A percentile compares a stretch with the other conserved stretches of the same genome.
Evolutionary conservation across 768 basidiomycete species (phyloP).

Genomic region (Lentinula boryana): DNA sequence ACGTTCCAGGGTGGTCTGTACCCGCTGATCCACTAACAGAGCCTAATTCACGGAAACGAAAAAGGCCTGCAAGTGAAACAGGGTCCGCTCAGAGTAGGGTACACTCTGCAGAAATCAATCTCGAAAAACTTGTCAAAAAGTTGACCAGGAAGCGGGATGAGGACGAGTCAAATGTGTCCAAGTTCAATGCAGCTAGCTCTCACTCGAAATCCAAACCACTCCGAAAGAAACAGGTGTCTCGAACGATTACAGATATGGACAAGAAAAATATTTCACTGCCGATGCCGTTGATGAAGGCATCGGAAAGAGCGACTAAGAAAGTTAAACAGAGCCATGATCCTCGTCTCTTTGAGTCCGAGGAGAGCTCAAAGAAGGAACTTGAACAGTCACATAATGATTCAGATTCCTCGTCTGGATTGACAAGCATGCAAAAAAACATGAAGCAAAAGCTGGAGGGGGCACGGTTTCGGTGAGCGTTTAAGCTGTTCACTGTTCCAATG

Average conservation of each 20-base stretch:
- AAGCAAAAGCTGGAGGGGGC: constrained; percentile 79
- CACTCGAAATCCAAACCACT: constrained; percentile 15
- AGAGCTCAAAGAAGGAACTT: neutral
- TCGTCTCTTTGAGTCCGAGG: constrained; percentile 10
- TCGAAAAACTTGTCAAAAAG: constrained; percentile 57
- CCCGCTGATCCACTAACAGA: constrained; percentile 33
- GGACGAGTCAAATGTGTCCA: constrained; percentile 14
- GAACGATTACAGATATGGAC: constrained; percentile 11
- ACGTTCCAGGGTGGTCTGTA: constrained; percentile 68
- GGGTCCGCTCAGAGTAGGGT: constrained; percentile 20
- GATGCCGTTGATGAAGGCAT: constrained; percentile 14
- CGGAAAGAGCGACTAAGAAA: constrained; percentile 11
- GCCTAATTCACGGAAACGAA: constrained; percentile 45
- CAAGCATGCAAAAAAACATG: constrained; percentile 71
- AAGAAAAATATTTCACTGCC: constrained; percentile 16
- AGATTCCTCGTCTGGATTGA: constrained; percentile 32
- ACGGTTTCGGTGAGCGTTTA: constrained; percentile 68
- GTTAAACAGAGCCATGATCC: constrained; percentile 12
- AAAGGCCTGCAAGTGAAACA: constrained; percentile 34
- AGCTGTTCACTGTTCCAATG: neutral
- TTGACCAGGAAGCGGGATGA: constrained; percentile 22
- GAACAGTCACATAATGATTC: neutral
- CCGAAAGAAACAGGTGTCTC: constrained; percentile 8
- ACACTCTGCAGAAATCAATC: constrained; percentile 38
- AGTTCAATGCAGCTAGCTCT: constrained; percentile 14